These are phyloP conservation scores for Xylaria grammica DNA, from an alignment of 495 filamentous ascomycete genomes.

Conservation along the genomic window DNA sequence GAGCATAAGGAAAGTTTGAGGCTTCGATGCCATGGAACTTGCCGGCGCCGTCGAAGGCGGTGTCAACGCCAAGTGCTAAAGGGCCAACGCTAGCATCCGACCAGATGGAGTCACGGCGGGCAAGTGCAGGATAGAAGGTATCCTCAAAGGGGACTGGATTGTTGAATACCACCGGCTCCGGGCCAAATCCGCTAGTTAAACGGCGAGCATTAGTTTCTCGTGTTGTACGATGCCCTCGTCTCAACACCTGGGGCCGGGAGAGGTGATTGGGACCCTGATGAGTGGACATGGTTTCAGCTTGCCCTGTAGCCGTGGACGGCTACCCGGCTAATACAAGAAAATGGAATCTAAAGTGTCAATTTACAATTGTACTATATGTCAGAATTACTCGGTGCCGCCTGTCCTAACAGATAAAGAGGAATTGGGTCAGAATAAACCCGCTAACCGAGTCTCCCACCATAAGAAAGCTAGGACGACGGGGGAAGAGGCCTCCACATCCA, in stretches of 20 bases:
- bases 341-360: not conserved
- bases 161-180: constrained; percentile 8
- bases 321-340: not conserved
- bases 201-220: not conserved
- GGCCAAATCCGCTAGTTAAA: not conserved
- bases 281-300: not conserved
- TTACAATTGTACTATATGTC: not conserved
- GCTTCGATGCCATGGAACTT: constrained; percentile 20
- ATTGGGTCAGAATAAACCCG: not conserved
- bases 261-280: not conserved
- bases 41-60: constrained; percentile 7
- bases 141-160: constrained; percentile 3
- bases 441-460: not conserved
- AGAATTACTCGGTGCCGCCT: too few species aligned
- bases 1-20: constrained; percentile 5
- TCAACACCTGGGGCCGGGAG: not conserved
- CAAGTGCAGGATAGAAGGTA: not conserved
- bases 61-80: constrained; percentile 15
- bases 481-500: constrained; percentile 6
- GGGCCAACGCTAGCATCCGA: constrained; percentile 15
- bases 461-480: not conserved
- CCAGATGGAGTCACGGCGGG: constrained; percentile 22
- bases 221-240: not conserved
- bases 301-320: not conserved
- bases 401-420: too few species aligned